Base-by-base conservation (phyloP, 208 protist species). In the Tritrichomonas musculus region DNA sequence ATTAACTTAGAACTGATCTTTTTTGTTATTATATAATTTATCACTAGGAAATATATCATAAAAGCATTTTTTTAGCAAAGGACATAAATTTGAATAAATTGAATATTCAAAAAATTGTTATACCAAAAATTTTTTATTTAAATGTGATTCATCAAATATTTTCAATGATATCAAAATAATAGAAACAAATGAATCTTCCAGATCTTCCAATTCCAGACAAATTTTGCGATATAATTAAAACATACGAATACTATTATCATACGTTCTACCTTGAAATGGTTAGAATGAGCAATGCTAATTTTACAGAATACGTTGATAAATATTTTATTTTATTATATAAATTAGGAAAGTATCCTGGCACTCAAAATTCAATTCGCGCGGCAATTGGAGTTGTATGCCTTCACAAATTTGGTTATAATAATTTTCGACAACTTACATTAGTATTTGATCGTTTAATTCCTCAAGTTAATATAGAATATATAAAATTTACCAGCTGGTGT, bases 401-500 rank as follows among this genome's bases (percentile, higher is more conserved):
- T 27, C 77, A 88, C 39, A 5, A 53, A 53, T 88, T 88, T 57
- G 77, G 77, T 20, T 88, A 88, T 30, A 11, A 53, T 57, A 57
- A 88, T n/a, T 88, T 88, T 39, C 1, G 13, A n/a, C 0, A 47
- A 5, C 47, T 88, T n/a, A 47, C 47, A 44, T 14, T 8, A 60
- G 25, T 88, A 39, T 88, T 88, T 30, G 77, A 88, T 57, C 13
- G 77, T 39, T 27, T 88, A 36, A 88, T 88, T 88, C 77, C 77
- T 33, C 77, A 88, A 57, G 41, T 57, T 55, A 47, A 88, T 39
- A 25, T n/a, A 27, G 77, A 88, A 57, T 88, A 57, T 17, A 33
- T 88, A n/a, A 88, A 88, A 33, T 88, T 88, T 30, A 88, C 77
- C 2, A 88, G 77, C 39, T 88, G 77, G 77, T 88, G 77, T 57